Evolutionary conservation across 2,329 filamentous ascomycete species (phyloP).

Genomic region (Xenosphaeropsis pyriputrescens): DNA sequence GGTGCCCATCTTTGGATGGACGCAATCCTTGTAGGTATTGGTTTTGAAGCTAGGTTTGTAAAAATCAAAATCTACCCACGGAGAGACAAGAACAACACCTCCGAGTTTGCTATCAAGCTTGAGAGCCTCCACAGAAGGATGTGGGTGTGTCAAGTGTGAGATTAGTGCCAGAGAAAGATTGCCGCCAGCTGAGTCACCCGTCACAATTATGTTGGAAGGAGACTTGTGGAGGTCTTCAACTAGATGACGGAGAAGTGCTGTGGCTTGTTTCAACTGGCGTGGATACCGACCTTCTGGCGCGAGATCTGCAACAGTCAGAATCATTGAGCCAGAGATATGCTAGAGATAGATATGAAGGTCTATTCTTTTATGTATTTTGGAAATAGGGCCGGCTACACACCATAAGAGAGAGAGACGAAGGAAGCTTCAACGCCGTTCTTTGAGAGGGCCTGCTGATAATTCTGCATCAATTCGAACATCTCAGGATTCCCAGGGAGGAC

Average conservation of each 20-base stretch:
- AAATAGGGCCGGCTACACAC: conserved; percentile 8
- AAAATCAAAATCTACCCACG: conserved; percentile 39
- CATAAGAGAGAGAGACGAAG: conserved; percentile 40
- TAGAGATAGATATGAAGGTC: too few relatives aligned
- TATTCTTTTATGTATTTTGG: not conserved
- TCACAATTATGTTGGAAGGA: conserved; percentile 24
- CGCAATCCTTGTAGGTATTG: conserved; percentile 35
- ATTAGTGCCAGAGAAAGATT: conserved; percentile 29
- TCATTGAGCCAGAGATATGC: not conserved
- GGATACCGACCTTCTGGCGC: conserved; percentile 29
- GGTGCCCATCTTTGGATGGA: conserved; percentile 22
- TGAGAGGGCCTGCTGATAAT: conserved; percentile 13
- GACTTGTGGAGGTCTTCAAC: conserved; percentile 14
- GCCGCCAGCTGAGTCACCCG: conserved; percentile 38
- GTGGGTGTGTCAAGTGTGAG: conserved; percentile 39
- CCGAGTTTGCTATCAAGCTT: conserved; percentile 26
- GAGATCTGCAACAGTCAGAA: conserved; percentile 18
- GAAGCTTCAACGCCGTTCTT: conserved; percentile 27
- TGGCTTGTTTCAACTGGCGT: conserved; percentile 29
- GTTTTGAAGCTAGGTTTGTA: conserved; percentile 23
- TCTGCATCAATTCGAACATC: conserved; percentile 26
- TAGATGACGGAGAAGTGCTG: conserved; percentile 26
- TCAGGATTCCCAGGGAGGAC: conserved; percentile 27
- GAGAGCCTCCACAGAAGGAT: conserved; percentile 41
- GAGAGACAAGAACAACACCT: conserved; percentile 36